Conservation (phyloP, 176 grass and related monocot genomes). For the Aegilops longissima region DNA sequence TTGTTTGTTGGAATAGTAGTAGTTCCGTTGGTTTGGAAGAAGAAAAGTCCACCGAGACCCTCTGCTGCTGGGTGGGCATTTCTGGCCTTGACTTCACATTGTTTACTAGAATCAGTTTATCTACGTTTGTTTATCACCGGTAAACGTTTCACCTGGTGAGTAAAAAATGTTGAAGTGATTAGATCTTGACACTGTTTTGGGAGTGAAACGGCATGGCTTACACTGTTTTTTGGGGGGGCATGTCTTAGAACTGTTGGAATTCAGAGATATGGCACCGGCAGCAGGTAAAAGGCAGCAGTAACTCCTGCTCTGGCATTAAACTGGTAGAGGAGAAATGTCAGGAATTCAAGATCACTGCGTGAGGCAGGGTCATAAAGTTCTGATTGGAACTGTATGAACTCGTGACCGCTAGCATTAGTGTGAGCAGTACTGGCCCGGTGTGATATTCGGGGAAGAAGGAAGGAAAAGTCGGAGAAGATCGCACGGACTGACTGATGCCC, state of each 20-base stretch:
- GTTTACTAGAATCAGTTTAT: neutral
- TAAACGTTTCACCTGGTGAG: neutral
- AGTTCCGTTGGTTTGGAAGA: neutral
- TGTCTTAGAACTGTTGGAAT: neutral
- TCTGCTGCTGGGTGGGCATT: neutral
- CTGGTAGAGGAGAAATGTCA: neutral
- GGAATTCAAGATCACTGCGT: neutral
- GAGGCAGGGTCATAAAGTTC: neutral
- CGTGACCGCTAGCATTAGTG: no score
- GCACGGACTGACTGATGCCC: neutral
- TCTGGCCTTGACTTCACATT: neutral
- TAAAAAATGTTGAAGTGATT: neutral
- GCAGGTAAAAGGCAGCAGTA: neutral
- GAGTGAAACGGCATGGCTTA: neutral
- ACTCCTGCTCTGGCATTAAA: neutral
- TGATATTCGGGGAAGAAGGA: neutral
- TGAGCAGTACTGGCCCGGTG: neutral
- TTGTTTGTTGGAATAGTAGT: slow-evolving; percentile 1
- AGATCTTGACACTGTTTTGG: no score
- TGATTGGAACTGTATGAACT: neutral
- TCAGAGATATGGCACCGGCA: neutral
- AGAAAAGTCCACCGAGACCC: neutral
- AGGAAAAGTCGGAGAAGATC: neutral
- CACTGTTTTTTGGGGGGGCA: neutral
- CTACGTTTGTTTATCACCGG: neutral